These are phyloP conservation scores for Pythium phragmiticola DNA, from an alignment of 352 stramenopile species.

Conservation along the genomic window DNA sequence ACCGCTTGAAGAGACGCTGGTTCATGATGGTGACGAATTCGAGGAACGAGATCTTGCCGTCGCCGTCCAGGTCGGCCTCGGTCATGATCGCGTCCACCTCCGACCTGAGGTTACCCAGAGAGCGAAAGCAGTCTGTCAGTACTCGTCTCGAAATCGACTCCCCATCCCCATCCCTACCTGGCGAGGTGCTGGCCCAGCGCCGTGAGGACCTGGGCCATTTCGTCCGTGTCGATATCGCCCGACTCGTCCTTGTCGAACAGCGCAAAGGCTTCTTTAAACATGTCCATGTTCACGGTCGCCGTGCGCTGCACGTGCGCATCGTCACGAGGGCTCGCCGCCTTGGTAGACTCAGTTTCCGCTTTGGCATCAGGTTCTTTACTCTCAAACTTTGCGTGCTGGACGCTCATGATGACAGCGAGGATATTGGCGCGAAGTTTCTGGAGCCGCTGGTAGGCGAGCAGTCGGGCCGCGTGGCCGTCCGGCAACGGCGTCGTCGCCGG, in stretches of 20 bases:
- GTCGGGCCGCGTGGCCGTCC: slow-evolving; percentile 44
- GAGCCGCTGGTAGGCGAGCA: slow-evolving; percentile 65
- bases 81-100: slow-evolving; percentile 72
- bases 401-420: slow-evolving; percentile 65
- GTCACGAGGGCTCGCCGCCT: neutral
- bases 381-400: slow-evolving; percentile 59
- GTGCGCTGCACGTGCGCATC: slow-evolving; percentile 26
- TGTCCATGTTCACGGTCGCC: slow-evolving; percentile 75
- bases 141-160: neutral
- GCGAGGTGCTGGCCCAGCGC: slow-evolving; percentile 50
- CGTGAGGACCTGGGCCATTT: slow-evolving; percentile 51
- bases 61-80: slow-evolving; percentile 59
- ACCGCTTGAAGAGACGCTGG: slow-evolving; percentile 61
- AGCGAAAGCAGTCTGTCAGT: neutral
- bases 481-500: slow-evolving; percentile 43
- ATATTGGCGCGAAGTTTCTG: slow-evolving; percentile 78
- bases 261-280: slow-evolving; percentile 76
- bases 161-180: neutral
- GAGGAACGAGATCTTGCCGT: slow-evolving; percentile 74
- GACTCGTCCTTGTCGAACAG: slow-evolving; percentile 80
- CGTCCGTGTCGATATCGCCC: slow-evolving; percentile 59
- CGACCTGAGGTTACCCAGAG: slow-evolving; percentile 36
- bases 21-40: slow-evolving; percentile 85
- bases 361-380: neutral
- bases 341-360: neutral